phyloP scores from a whole-genome alignment of 371 early-diverging fungal genomes.

The Mortierella sp. region DNA sequence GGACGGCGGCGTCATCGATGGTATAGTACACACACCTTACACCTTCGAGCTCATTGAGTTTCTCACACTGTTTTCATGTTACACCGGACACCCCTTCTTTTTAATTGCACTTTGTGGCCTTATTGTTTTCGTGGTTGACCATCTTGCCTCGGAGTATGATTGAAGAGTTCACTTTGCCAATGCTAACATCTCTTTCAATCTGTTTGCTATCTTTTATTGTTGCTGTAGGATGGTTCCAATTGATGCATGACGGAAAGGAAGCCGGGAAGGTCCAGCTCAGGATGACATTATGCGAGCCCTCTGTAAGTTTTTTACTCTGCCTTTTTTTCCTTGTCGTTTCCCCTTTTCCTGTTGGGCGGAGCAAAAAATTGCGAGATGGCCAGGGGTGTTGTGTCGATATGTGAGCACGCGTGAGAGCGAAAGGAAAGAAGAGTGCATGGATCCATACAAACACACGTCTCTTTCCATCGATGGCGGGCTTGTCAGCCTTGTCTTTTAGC shows the following conservation, averaged over 20 bases:
- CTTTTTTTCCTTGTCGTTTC: not conserved
- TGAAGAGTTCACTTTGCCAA: not conserved
- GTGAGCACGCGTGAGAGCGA: not conserved
- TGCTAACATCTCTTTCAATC: not conserved
- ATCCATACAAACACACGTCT: not conserved
- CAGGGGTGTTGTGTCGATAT: not conserved
- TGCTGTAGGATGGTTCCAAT: conserved; percentile 38
- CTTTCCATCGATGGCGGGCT: not conserved
- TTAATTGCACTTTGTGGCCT: not conserved
- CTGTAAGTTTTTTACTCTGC: conserved; percentile 25
- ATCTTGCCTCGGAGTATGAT: not conserved
- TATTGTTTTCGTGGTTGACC: not conserved
- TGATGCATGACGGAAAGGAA: conserved; percentile 37
- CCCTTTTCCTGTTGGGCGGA: not conserved
- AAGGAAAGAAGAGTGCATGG: not conserved
- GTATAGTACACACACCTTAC: conserved; percentile 12
- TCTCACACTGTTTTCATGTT: not conserved
- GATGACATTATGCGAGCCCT: conserved; percentile 35
- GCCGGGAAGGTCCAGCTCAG: conserved; percentile 41
- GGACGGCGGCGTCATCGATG: conserved; percentile 19
- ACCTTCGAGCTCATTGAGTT: too few species aligned
- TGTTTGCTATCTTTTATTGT: not conserved
- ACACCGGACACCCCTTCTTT: not conserved
- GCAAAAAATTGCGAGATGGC: not conserved
- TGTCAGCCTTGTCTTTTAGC: not conserved